Percentiles rank a stretch among this genome's conserved stretches.
phyloP scores from a whole-genome alignment of 257 asterid genomes.

The Plantago elongata region DNA sequence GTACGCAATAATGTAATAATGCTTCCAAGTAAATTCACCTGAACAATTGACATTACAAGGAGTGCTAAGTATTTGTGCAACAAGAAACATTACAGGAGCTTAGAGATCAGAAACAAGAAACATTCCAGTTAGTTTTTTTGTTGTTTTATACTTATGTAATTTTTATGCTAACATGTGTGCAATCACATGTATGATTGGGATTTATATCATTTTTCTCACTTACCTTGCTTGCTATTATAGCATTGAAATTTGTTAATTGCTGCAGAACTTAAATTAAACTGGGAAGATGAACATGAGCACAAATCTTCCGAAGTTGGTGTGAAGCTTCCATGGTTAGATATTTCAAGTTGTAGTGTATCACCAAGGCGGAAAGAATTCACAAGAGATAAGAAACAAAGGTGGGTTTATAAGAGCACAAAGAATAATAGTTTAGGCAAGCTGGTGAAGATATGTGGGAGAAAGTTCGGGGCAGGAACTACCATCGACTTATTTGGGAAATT shows the following conservation, averaged over 20 bases:
- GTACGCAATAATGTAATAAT: neutral
- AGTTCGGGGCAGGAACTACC: constrained; percentile 51
- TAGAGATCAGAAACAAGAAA: neutral
- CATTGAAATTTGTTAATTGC: constrained; percentile 20
- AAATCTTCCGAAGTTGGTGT: constrained; percentile 12
- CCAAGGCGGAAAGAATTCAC: constrained; percentile 44
- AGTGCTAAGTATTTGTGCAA: neutral
- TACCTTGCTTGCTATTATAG: constrained; percentile 12
- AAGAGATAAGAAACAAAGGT: constrained; percentile 58
- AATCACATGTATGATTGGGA: neutral
- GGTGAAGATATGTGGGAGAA: constrained; percentile 44
- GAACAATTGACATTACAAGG: constrained; percentile 13
- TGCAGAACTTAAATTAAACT: constrained; percentile 47
- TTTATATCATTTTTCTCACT: neutral
- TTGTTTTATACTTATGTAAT: neutral
- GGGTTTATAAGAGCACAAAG: constrained; percentile 31
- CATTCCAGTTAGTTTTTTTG: neutral
- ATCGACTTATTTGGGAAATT: constrained; percentile 49
- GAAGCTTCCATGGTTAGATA: constrained; percentile 36
- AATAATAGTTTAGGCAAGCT: constrained; percentile 30
- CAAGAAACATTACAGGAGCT: neutral
- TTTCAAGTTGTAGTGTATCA: constrained; percentile 27
- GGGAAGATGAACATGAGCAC: constrained; percentile 27
- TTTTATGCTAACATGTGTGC: neutral
- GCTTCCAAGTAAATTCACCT: constrained; percentile 1